Conservation (phyloP, 2,329 filamentous ascomycete genomes). For the Penicillium sp. region DNA sequence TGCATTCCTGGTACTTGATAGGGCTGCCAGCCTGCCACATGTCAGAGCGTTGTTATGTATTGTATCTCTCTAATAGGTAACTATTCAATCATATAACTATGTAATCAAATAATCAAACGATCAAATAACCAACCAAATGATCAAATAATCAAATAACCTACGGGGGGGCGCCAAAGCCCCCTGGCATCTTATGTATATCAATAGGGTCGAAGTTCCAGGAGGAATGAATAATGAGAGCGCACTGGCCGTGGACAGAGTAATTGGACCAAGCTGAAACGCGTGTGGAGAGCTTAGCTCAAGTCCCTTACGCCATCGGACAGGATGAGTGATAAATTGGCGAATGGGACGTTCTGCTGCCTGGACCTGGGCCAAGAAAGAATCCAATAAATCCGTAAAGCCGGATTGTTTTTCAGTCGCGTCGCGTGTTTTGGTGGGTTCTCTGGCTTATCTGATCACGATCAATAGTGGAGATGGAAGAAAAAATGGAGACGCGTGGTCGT, state of each 20-base stretch:
- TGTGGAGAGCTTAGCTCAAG: constrained; percentile 7
- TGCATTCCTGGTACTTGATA: constrained; percentile 17
- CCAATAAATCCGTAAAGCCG: constrained; percentile 26
- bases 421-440: constrained; percentile 11
- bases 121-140: too few relatives aligned
- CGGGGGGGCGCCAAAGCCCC: too few relatives aligned
- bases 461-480: constrained; percentile 11
- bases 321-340: constrained; percentile 1
- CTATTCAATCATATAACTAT: too few relatives aligned
- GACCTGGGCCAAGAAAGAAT: constrained; percentile 9
- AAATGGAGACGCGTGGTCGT: constrained; percentile 11
- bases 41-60: background rate
- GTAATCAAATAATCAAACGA: too few relatives aligned
- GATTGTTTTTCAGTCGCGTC: constrained; percentile 20
- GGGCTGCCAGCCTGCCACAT: constrained; percentile 2
- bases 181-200: too few relatives aligned
- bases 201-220: too few relatives aligned
- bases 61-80: too few relatives aligned
- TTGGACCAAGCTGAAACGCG: background rate
- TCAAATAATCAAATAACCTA: too few relatives aligned
- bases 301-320: background rate
- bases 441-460: constrained; percentile 14
- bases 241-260: too few relatives aligned
- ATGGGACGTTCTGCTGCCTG: background rate
- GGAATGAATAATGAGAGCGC: too few relatives aligned